Percentiles rank a stretch among this genome's conserved stretches.
Conservation (phyloP, 108 stramenopile species). For the Nitzschia sp. region DNA sequence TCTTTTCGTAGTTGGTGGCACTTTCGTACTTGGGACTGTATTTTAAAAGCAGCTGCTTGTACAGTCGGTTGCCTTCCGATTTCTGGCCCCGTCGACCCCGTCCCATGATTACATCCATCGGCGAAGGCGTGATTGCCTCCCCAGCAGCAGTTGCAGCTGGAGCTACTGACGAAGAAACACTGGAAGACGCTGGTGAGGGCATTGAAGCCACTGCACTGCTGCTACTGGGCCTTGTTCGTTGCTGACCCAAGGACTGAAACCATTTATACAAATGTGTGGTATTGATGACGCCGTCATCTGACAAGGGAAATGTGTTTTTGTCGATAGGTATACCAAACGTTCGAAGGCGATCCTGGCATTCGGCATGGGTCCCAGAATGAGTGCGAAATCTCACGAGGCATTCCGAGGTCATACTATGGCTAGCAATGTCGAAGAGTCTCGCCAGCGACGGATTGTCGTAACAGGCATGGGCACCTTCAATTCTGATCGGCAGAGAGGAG, state of each 20-base stretch:
- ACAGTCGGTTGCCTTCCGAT: constrained; percentile 1
- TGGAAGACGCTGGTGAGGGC: background rate
- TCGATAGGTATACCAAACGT: constrained; percentile 17
- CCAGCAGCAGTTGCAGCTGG: background rate
- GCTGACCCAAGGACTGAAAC: background rate
- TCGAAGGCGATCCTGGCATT: background rate
- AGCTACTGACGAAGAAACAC: background rate
- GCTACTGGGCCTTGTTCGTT: background rate
- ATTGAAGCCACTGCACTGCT: background rate
- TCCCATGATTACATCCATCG: constrained; percentile 14
- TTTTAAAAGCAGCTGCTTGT: background rate
- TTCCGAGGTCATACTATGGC: background rate
- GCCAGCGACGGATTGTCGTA: background rate
- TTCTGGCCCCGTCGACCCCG: constrained; percentile 3
- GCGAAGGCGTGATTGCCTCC: background rate
- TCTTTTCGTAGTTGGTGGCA: constrained; percentile 8
- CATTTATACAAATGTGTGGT: background rate
- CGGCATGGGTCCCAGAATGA: constrained; percentile 12
- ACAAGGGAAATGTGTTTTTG: background rate
- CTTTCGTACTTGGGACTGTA: constrained; percentile 1
- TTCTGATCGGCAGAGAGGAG: background rate
- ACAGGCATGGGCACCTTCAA: constrained; percentile 7
- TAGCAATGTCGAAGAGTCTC: background rate
- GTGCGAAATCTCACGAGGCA: constrained; percentile 4
- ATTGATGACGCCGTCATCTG: background rate